Percentiles rank a stretch among this genome's conserved stretches.
Evolutionary conservation across 108 stramenopile genomes (phyloP).

Genomic region (Cyclotella choctawhatcheeana): DNA sequence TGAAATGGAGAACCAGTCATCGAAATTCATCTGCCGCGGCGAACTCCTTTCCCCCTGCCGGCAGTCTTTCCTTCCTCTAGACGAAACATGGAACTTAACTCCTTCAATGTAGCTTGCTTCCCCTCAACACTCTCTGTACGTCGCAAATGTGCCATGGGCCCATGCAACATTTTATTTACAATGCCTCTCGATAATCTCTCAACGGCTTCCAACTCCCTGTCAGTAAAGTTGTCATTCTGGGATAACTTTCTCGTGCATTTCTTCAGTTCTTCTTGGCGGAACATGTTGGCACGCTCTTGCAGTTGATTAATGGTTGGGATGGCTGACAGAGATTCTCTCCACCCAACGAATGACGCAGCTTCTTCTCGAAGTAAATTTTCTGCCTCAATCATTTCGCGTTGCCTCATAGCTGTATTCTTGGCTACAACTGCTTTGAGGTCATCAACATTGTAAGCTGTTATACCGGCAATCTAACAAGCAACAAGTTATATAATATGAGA

Average conservation of each 20-base stretch:
- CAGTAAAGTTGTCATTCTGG: constrained; percentile 80
- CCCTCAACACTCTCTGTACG: constrained; percentile 88
- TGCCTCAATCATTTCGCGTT: constrained; percentile 98
- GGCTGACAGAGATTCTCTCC: constrained; percentile 94
- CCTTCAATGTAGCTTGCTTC: constrained; percentile 84
- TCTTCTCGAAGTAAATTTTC: constrained; percentile 92
- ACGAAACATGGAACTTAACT: constrained; percentile 94
- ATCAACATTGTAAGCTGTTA: constrained; percentile 95
- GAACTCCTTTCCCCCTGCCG: constrained; percentile 29
- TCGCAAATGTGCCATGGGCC: constrained; percentile 95
- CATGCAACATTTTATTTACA: constrained; percentile 98
- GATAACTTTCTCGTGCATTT: constrained; percentile 90
- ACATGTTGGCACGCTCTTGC: constrained; percentile 93
- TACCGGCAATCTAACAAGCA: constrained; percentile 69
- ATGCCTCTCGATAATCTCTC: constrained; percentile 95
- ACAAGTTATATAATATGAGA: background rate
- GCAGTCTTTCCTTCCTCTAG: constrained; percentile 74
- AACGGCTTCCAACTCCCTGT: constrained; percentile 95
- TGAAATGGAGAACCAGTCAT: background rate
- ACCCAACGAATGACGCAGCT: constrained; percentile 81
- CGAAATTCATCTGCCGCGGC: constrained; percentile 14
- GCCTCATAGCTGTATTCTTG: constrained; percentile 97
- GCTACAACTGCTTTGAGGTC: constrained; percentile 98
- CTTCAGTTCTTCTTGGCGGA: constrained; percentile 91
- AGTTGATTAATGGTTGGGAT: constrained; percentile 96